phyloP scores from a whole-genome alignment of 2,329 filamentous ascomycete genomes.

The Pyrenophora tritici-repentis region DNA sequence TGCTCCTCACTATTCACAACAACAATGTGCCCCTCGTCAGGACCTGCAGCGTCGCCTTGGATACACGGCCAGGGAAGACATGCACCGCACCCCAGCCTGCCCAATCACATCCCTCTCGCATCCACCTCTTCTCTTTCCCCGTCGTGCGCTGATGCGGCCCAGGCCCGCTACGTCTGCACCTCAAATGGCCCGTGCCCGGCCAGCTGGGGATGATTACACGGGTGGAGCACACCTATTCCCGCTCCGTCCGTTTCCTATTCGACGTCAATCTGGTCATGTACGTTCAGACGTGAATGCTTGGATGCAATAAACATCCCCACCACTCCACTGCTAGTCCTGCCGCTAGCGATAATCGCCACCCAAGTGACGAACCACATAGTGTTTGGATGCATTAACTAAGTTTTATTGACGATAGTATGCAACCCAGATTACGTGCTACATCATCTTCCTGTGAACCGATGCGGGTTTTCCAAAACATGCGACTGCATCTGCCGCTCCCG shows the following conservation, averaged over 20 bases:
- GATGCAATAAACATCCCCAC: constrained; percentile 9
- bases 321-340: constrained; percentile 10
- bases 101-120: constrained; percentile 23
- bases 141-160: constrained; percentile 23
- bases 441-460: background rate
- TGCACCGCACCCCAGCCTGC: constrained; percentile 23
- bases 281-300: background rate
- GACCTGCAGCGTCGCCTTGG: constrained; percentile 18
- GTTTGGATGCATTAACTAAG: background rate
- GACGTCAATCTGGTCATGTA: constrained; percentile 25
- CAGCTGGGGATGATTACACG: constrained; percentile 11
- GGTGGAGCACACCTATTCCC: constrained; percentile 11
- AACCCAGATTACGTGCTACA: constrained; percentile 2
- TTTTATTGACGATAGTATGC: constrained; percentile 8
- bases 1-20: constrained; percentile 6
- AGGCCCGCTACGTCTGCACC: constrained; percentile 32
- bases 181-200: constrained; percentile 13
- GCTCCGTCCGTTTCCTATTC: constrained; percentile 28
- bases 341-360: constrained; percentile 14
- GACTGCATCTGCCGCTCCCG: background rate
- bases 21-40: constrained; percentile 13
- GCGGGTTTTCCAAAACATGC: background rate
- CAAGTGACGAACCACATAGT: background rate
- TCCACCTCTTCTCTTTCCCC: constrained; percentile 17
- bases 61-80: constrained; percentile 16